Evolutionary conservation across 129 eudicot species (phyloP).

Genomic region (Flaveria bidentis): DNA sequence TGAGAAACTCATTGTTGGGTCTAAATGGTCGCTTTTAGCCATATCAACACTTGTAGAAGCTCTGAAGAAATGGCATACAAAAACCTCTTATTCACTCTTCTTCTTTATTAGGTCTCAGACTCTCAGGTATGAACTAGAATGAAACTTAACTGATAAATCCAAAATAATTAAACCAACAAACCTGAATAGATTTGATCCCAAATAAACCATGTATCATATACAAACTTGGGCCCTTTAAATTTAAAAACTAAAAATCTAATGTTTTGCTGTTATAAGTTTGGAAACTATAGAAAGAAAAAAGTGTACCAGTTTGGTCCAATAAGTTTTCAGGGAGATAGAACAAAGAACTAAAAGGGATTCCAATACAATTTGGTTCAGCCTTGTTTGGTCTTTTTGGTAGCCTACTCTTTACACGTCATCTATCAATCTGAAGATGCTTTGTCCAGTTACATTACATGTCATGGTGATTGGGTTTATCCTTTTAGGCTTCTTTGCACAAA

Average conservation of each 20-base stretch:
- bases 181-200: neutral
- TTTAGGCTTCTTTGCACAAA: neutral
- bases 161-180: neutral
- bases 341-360: no score
- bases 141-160: neutral
- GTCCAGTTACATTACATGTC: conserved; percentile 15
- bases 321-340: no score
- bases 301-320: neutral
- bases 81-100: neutral
- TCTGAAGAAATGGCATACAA: neutral
- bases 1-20: neutral
- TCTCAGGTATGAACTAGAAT: neutral
- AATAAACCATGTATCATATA: neutral
- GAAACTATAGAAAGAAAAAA: neutral
- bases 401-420: neutral
- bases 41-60: neutral
- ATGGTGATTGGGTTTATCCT: neutral
- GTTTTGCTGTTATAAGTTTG: neutral
- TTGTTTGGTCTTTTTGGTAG: neutral
- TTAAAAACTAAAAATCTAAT: neutral
- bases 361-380: neutral
- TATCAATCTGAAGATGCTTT: neutral
- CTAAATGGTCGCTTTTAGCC: neutral
- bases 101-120: neutral
- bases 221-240: conserved; percentile 1